Evolutionary conservation across 2,329 filamentous ascomycete genomes (phyloP).

Genomic region (Zasmidium cellare): DNA sequence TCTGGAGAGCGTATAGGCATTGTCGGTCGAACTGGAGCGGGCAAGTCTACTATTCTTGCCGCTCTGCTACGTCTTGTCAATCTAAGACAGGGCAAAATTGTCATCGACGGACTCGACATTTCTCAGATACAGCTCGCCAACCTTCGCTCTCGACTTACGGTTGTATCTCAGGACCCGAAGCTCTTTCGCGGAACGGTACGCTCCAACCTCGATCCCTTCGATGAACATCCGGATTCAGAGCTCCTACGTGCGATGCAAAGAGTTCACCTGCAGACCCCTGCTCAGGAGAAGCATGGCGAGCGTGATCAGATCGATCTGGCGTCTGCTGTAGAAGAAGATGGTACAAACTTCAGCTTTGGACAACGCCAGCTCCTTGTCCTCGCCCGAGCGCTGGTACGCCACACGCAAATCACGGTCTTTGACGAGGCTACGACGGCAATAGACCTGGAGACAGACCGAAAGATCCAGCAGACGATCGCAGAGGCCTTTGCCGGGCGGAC

Average conservation of each 20-base stretch:
- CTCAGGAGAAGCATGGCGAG: conserved; percentile 46
- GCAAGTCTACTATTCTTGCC: conserved; percentile 82
- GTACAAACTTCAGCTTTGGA: conserved; percentile 91
- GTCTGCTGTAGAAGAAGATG: conserved; percentile 85
- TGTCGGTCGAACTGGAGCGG: conserved; percentile 80
- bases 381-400: conserved; percentile 83
- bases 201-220: conserved; percentile 78
- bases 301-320: conserved; percentile 76
- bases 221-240: conserved; percentile 73
- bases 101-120: conserved; percentile 58
- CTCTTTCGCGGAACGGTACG: conserved; percentile 80
- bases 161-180: conserved; percentile 83
- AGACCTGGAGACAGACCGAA: conserved; percentile 94
- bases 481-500: conserved; percentile 83
- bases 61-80: conserved; percentile 71
- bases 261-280: conserved; percentile 66
- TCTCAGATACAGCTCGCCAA: conserved; percentile 72
- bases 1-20: conserved; percentile 80
- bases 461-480: conserved; percentile 88
- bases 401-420: conserved; percentile 89
- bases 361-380: conserved; percentile 95
- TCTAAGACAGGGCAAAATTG: conserved; percentile 48
- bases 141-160: conserved; percentile 68
- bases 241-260: conserved; percentile 77
- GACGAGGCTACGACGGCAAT: conserved; percentile 94